Conservation (phyloP, 2,329 filamentous ascomycete genomes). For the Epichloe elymi region DNA sequence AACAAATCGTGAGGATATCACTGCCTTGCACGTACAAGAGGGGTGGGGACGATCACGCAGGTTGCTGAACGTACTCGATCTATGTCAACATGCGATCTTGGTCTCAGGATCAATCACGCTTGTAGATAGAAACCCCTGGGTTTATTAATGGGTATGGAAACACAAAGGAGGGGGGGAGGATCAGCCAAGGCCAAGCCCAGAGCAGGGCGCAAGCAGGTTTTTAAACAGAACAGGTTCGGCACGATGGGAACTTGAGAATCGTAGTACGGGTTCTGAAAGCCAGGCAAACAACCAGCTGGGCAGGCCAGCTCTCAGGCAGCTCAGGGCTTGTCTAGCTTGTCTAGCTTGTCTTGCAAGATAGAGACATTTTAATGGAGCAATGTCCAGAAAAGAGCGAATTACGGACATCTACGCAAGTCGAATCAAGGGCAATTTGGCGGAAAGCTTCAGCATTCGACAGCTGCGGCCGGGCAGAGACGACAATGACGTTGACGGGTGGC, state of each 20-base stretch:
- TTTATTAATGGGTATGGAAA: neutral
- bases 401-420: neutral
- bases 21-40: neutral
- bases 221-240: constrained; percentile 1
- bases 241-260: neutral
- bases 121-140: neutral
- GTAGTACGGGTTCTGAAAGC: neutral
- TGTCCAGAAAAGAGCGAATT: neutral
- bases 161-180: neutral
- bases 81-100: neutral
- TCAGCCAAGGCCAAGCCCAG: neutral
- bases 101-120: neutral
- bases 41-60: neutral
- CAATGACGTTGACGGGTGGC: constrained; percentile 8
- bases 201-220: constrained; percentile 2
- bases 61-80: neutral
- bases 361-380: neutral
- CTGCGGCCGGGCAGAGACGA: neutral
- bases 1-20: neutral
- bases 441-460: neutral
- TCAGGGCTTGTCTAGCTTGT: neutral
- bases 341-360: neutral
- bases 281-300: neutral
- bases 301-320: too few relatives aligned
- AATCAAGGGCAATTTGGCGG: neutral